A percentile compares a stretch with the other conserved stretches of the same genome.
These are phyloP conservation scores for Solanum virginianum DNA, from an alignment of 257 asterid species.

Conservation along the genomic window DNA sequence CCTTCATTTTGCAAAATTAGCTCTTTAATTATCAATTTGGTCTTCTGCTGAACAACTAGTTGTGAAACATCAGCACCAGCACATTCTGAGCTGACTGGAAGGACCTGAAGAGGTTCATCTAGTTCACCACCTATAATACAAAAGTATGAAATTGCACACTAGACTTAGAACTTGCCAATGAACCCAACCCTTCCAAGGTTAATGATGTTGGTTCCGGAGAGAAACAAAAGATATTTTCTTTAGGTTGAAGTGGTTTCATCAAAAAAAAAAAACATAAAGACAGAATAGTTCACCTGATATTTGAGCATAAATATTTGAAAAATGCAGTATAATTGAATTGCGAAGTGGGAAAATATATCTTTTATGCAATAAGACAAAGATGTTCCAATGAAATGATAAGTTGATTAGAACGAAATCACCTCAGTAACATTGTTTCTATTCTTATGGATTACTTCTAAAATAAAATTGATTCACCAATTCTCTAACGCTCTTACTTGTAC, in stretches of 20 bases:
- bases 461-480: background rate
- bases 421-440: background rate
- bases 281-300: background rate
- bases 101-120: constrained; percentile 7
- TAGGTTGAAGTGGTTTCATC: background rate
- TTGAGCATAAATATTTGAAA: background rate
- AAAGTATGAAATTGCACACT: background rate
- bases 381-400: background rate
- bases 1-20: constrained; percentile 26
- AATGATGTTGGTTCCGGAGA: background rate
- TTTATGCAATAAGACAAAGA: background rate
- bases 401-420: background rate
- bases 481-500: background rate
- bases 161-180: background rate
- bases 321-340: background rate
- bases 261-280: no score
- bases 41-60: constrained; percentile 6
- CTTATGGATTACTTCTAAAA: background rate
- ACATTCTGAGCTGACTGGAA: constrained; percentile 2
- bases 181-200: background rate
- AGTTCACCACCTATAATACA: constrained; percentile 11
- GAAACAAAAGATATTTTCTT: background rate
- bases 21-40: constrained; percentile 6
- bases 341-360: background rate
- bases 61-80: constrained; percentile 7